These are phyloP conservation scores for Neonectria coccinea DNA, from an alignment of 2,329 filamentous ascomycete genomes.

Conservation along the genomic window DNA sequence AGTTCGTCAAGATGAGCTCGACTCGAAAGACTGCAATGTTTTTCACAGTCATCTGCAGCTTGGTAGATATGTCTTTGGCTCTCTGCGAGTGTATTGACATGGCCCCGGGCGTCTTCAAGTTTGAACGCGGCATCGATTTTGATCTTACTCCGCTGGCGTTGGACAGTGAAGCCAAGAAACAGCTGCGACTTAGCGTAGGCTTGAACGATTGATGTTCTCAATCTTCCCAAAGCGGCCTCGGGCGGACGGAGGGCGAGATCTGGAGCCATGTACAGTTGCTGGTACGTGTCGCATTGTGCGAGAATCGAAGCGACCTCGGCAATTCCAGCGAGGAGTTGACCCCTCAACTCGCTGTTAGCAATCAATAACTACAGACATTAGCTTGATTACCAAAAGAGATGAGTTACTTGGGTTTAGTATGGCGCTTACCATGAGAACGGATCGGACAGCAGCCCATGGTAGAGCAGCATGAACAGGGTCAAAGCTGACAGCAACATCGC, in stretches of 20 bases:
- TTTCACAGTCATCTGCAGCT: not conserved
- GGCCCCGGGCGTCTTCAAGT: not conserved
- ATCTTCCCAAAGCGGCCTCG: constrained; percentile 28
- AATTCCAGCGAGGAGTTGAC: not conserved
- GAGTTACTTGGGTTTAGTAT: not conserved
- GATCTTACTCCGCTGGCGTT: not conserved
- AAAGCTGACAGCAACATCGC: constrained; percentile 11
- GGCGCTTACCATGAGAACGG: constrained; percentile 7
- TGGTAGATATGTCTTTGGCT: not conserved
- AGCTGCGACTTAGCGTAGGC: not conserved
- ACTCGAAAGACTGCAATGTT: not conserved
- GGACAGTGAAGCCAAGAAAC: constrained; percentile 4
- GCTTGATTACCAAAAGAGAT: not conserved
- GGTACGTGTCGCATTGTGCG: constrained; percentile 10
- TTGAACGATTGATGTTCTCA: constrained; percentile 44
- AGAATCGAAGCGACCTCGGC: constrained; percentile 5
- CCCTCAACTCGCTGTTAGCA: not conserved
- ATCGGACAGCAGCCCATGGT: constrained; percentile 22
- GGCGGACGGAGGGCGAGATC: not conserved
- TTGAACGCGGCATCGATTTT: not conserved
- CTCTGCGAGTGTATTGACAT: not conserved
- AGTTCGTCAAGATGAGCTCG: not conserved
- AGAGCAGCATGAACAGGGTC: constrained; percentile 21
- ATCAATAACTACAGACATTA: not conserved
- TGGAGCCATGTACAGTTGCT: constrained; percentile 2